Base-by-base conservation (phyloP, 1,284 basidiomycete species). In the Sanghuangporus baumii region DNA sequence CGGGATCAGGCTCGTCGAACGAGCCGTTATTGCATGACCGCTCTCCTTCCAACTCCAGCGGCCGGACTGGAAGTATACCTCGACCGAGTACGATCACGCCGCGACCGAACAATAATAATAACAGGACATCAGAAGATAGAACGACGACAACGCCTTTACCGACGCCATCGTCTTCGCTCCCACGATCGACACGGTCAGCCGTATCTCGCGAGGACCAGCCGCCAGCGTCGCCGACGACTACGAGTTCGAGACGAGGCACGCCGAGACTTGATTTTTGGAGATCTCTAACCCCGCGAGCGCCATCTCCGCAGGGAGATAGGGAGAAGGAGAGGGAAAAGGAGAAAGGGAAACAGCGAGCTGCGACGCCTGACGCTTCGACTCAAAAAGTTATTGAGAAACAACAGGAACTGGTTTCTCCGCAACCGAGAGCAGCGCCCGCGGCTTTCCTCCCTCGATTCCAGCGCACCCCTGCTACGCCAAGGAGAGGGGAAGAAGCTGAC, bases 191-290 rank as follows among this genome's bases (percentile, higher is more conserved):
- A 6, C 60, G 60, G 11, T 40, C 46, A 26, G 43, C 40, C n/a
- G 46, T 38, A 40, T 40, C 55, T 56, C 47, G 56, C 36, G 59
- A 61, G 26, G 50, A 55, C 6, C 26, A 31, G 14, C 41, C 54
- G 11, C 55, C 60, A 37, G 26, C 52, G 18, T 36, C 56, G 7
- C 48, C 63, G 46, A 41, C 56, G 14, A 48, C 47, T 23, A 14
- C 57, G 6, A 46, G 14, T 36, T 57, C 58, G 7, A 52, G 59
- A 12, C 55, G 36, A 36, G 46, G 43, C 18, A 64, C 59, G 4
- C 59, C 63, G 7, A 64, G 51, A 26, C 54, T 64, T 7, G 63
- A 64, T 36, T 64, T 64, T n/a, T 64, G 58, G 58, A 20, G 57
- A 8, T 60, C 63, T 6, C 34, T 55, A 20, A 61, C 59, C 2